Evolutionary conservation across 2,329 filamentous ascomycete species (phyloP).

Genomic region (Neofusicoccum laricinum): DNA sequence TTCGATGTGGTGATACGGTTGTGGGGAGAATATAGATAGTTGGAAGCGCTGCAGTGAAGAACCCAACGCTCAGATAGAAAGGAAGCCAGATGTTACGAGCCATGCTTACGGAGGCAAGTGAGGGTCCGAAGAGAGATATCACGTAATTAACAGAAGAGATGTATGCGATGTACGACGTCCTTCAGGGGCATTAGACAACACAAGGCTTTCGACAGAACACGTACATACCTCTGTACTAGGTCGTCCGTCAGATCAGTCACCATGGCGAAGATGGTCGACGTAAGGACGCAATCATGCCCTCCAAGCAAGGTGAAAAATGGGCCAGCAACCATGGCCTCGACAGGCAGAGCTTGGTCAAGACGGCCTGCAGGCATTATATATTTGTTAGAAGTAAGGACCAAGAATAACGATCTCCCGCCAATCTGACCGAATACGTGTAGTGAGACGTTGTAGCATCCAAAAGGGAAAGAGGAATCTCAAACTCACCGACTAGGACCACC

Average conservation of each 20-base stretch:
- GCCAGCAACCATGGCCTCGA: conserved; percentile 29
- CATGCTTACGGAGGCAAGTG: conserved; percentile 34
- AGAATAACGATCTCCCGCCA: not conserved
- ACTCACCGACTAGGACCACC: conserved; percentile 31
- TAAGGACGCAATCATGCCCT: conserved; percentile 34
- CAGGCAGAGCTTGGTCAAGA: conserved; percentile 26
- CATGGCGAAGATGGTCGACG: conserved; percentile 33
- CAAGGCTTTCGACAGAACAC: not conserved
- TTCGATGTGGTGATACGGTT: not conserved
- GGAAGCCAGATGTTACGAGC: conserved; percentile 34
- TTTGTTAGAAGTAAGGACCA: not conserved
- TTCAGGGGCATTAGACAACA: not conserved
- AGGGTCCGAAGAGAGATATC: conserved; percentile 32
- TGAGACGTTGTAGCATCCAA: too few species aligned
- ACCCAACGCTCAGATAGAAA: conserved; percentile 32
- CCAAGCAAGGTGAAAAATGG: conserved; percentile 33
- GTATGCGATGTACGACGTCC: conserved; percentile 32
- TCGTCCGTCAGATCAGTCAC: conserved; percentile 31
- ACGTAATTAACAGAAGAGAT: conserved; percentile 30
- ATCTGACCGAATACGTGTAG: not conserved
- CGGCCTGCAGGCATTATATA: conserved; percentile 21
- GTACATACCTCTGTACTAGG: conserved; percentile 28
- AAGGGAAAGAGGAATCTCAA: too few species aligned
- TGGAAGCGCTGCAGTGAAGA: conserved; percentile 27
- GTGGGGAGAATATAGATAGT: not conserved